phyloP scores from a whole-genome alignment of 2,329 filamentous ascomycete genomes.

The Fusarium clavum region DNA sequence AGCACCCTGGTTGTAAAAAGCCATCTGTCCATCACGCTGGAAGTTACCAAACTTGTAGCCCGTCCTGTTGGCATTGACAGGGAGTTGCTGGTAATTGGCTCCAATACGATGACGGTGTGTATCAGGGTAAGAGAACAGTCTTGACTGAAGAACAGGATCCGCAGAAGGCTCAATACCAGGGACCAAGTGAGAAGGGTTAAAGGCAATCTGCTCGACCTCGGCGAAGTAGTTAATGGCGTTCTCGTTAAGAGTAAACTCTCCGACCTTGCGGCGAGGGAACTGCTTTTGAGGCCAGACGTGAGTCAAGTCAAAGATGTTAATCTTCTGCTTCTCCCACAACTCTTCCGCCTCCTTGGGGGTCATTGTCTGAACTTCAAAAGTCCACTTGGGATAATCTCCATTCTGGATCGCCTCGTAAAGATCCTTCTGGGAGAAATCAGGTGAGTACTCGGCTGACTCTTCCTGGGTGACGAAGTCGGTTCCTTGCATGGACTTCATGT shows the following conservation, averaged over 20 bases:
- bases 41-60: constrained; percentile 20
- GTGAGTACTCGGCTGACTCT: constrained; percentile 9
- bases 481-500: constrained; percentile 35
- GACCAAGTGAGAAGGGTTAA: constrained; percentile 72
- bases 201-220: constrained; percentile 76
- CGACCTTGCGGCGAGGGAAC: constrained; percentile 56
- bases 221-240: constrained; percentile 72
- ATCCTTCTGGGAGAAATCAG: constrained; percentile 32
- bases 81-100: constrained; percentile 65
- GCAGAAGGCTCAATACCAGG: constrained; percentile 72
- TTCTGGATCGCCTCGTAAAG: constrained; percentile 31
- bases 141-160: constrained; percentile 71
- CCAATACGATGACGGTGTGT: constrained; percentile 73
- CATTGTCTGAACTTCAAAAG: constrained; percentile 61
- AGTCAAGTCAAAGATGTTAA: constrained; percentile 71
- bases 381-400: constrained; percentile 64
- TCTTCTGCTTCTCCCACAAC: constrained; percentile 43
- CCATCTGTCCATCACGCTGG: constrained; percentile 36
- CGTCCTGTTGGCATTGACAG: constrained; percentile 27
- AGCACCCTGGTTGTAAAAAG: constrained; percentile 31
- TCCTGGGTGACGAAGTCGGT: constrained; percentile 30
- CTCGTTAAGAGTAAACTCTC: constrained; percentile 74
- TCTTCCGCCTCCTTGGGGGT: constrained; percentile 29
- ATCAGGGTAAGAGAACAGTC: constrained; percentile 71
- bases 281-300: constrained; percentile 62